Evolutionary conservation across 2,329 filamentous ascomycete genomes (phyloP).

Genomic region (Tolypocladium pustulatum): DNA sequence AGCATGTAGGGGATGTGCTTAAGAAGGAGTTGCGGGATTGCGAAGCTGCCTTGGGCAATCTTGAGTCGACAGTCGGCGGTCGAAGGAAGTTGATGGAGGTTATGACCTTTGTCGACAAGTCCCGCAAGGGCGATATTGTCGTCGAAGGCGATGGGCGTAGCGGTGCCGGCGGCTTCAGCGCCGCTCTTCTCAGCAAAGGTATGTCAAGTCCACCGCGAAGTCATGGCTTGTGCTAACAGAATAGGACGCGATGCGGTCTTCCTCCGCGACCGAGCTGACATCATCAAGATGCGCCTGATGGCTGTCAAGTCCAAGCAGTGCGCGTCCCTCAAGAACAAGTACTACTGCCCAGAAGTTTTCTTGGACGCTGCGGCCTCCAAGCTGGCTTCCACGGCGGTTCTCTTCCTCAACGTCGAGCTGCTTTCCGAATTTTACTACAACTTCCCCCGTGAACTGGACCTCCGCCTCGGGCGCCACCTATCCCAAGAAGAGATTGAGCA

Average conservation of each 20-base stretch:
- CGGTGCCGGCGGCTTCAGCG: conserved; percentile 88
- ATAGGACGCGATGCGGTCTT: conserved; percentile 86
- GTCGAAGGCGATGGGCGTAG: conserved; percentile 75
- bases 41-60: conserved; percentile 62
- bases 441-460: conserved; percentile 86
- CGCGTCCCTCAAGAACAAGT: conserved; percentile 74
- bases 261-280: conserved; percentile 80
- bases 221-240: conserved; percentile 10
- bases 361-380: conserved; percentile 96
- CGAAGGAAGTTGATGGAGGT: conserved; percentile 82
- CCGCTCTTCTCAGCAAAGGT: conserved; percentile 77
- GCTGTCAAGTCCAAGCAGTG: conserved; percentile 91
- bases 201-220: conserved; percentile 8
- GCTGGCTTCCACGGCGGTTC: conserved; percentile 84
- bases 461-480: conserved; percentile 72
- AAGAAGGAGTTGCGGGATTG: conserved; percentile 81
- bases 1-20: conserved; percentile 71
- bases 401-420: conserved; percentile 95
- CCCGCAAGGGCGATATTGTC: conserved; percentile 72
- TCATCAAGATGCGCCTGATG: conserved; percentile 80
- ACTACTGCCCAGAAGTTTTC: conserved; percentile 94
- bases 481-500: conserved; percentile 71
- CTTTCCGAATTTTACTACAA: conserved; percentile 97
- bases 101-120: conserved; percentile 81
- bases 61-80: conserved; percentile 72